These are phyloP conservation scores for Mortierella sp. DNA, from an alignment of 371 early-diverging fungal species.

Conservation along the genomic window DNA sequence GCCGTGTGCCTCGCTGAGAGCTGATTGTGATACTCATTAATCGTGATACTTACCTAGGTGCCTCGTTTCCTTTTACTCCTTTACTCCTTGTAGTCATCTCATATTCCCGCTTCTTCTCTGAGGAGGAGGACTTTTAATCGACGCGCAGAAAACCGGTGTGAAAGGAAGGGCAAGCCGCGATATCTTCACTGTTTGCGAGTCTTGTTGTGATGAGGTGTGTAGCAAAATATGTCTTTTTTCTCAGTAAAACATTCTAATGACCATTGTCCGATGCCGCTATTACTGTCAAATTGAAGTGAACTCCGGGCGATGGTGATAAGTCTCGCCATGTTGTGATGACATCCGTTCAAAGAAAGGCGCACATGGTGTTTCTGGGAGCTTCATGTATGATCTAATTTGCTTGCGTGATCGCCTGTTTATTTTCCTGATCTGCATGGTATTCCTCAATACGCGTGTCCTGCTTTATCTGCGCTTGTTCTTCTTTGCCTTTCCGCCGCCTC, in stretches of 20 bases:
- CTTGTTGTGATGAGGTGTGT: neutral
- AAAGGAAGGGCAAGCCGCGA: neutral
- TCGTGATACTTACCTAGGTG: neutral
- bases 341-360: neutral
- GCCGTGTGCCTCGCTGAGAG: no score
- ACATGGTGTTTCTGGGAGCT: neutral
- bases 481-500: slow-evolving; percentile 57
- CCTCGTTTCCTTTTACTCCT: neutral
- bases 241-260: slow-evolving; percentile 10
- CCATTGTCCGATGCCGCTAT: neutral
- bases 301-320: neutral
- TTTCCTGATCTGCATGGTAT: neutral
- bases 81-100: slow-evolving; percentile 59
- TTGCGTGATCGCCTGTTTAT: neutral
- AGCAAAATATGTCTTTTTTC: neutral
- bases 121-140: slow-evolving; percentile 61
- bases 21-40: neutral
- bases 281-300: neutral
- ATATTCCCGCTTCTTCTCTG: slow-evolving; percentile 64
- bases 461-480: slow-evolving; percentile 55
- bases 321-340: neutral
- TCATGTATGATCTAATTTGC: neutral
- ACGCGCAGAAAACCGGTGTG: neutral
- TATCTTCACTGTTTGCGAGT: neutral
- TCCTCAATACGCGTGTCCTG: neutral